Evolutionary conservation across 163 green algal species (phyloP), one percentile per base, ranked within the genome.

Genomic region (Scenedesmus sp.): DNA sequence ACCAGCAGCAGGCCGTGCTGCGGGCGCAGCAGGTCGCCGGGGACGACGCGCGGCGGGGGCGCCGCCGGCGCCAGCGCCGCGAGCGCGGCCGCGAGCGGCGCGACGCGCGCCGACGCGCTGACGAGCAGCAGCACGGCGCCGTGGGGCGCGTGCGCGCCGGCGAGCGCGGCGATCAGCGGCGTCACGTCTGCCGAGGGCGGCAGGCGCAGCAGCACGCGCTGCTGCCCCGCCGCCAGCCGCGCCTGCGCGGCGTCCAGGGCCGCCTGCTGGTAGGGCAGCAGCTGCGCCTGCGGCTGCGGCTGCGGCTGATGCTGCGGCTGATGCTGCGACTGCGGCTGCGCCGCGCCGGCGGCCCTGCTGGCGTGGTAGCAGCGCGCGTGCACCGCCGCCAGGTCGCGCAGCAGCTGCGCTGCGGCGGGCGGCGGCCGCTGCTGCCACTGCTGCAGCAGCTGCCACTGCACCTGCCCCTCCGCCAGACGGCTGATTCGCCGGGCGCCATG

Each of bases 201-300:
- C 26, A 80, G 60, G 11, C 60, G 72, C 22, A 72, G 22, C 29
- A 70, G 48, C 31, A 57, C 17, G 20, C 72, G 72, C 47, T 71
- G 72, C 72, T 80, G 47, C 17, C 10, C 11, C 14, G 67, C 11
- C 17, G 11, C 7, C 29, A 74, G 48, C 28, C 26, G 42, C 14
- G 48, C 39, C 2, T 33, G 26, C 7, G 60, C 34, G 9, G 36
- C 33, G 44, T 70, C 62, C 6, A 48, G 9, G 2, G 62, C 62
- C 22, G 62, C 62, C n/a, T 56, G 62, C 34, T 56, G 34, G 34
- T 70, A 39, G 22, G 39, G 47, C 28, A 39, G 47, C 62, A 54
- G 29, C 7, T 10, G 18, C 42, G 36, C n/a, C n/a, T 29, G 63
- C 44, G 58, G 29, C 60, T 67, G 60, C 60, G 48, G 65, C 65